phyloP scores from a whole-genome alignment of 805 yeast species.

The Metschnikowia koreensis region DNA sequence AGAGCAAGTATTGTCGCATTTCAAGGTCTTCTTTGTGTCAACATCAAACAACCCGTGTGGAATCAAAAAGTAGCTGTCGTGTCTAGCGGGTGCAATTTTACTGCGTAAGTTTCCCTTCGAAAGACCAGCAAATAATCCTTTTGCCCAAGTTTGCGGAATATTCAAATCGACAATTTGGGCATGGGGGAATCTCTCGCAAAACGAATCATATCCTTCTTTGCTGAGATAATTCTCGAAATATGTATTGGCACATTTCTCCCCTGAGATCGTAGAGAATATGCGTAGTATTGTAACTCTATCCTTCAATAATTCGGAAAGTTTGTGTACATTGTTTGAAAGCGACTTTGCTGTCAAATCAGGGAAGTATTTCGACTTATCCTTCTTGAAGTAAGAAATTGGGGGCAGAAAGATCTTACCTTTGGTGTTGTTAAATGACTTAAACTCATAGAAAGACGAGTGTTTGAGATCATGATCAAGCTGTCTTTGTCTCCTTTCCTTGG shows the following conservation, averaged over 20 bases:
- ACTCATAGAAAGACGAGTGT: conserved; percentile 45
- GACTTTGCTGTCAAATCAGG: conserved; percentile 71
- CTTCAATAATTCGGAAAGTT: conserved; percentile 39
- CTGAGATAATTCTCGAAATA: conserved; percentile 52
- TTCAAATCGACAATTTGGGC: conserved; percentile 76
- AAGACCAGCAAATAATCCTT: conserved; percentile 56
- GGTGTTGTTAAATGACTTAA: conserved; percentile 51
- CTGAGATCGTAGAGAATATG: conserved; percentile 64
- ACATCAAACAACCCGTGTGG: conserved; percentile 59
- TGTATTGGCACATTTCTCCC: conserved; percentile 61
- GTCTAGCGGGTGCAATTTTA: conserved; percentile 47
- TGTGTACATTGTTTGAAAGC: conserved; percentile 36
- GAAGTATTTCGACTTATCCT: conserved; percentile 72
- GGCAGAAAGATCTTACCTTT: conserved; percentile 82
- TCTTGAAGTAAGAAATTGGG: conserved; percentile 75
- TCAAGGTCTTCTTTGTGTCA: conserved; percentile 54
- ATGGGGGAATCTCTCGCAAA: conserved; percentile 44
- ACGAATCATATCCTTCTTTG: conserved; percentile 39
- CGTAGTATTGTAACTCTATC: conserved; percentile 64
- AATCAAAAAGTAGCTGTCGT: conserved; percentile 59
- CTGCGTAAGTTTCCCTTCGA: conserved; percentile 44
- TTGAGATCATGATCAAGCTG: conserved; percentile 41
- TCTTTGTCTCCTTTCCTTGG: conserved; percentile 37
- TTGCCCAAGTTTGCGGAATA: conserved; percentile 69
- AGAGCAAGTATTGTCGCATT: conserved; percentile 71